Evolutionary conservation across 805 yeast species (phyloP).

Genomic region (Diddensiella transvaalensis): DNA sequence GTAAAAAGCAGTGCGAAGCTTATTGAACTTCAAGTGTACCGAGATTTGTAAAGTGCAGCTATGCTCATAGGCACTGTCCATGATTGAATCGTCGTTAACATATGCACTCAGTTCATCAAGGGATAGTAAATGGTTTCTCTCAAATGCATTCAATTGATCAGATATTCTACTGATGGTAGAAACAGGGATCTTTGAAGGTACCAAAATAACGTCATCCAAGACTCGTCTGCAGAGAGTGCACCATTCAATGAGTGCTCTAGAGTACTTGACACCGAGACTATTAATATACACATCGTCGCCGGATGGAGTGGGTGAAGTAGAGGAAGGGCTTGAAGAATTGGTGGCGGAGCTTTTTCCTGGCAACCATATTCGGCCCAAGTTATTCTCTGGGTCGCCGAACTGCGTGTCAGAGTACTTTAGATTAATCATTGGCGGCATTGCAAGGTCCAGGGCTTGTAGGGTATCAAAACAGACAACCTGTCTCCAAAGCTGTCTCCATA

Average conservation of each 20-base stretch:
- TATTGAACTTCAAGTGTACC: conserved; percentile 1
- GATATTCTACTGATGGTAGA: not conserved
- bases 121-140: not conserved
- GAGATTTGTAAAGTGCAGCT: conserved; percentile 1
- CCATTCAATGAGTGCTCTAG: conserved; percentile 11
- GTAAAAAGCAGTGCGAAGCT: conserved; percentile 8
- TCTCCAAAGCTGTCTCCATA: conserved; percentile 28
- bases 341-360: not conserved
- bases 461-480: conserved; percentile 26
- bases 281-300: not conserved
- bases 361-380: not conserved
- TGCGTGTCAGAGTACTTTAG: conserved; percentile 17
- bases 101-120: not conserved
- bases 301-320: not conserved
- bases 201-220: conserved; percentile 14
- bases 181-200: conserved; percentile 6
- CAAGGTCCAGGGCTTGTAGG: conserved; percentile 21
- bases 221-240: conserved; percentile 8
- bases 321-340: not conserved
- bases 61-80: not conserved
- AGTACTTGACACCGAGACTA: conserved; percentile 4
- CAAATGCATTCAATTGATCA: conserved; percentile 1
- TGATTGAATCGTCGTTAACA: not conserved
- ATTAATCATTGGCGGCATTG: conserved; percentile 17
- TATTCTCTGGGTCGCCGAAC: conserved; percentile 5